Evolutionary conservation across 805 yeast species (phyloP), one percentile per base, ranked within the genome.

Genomic region (Kluyveromyces wickerhamii): DNA sequence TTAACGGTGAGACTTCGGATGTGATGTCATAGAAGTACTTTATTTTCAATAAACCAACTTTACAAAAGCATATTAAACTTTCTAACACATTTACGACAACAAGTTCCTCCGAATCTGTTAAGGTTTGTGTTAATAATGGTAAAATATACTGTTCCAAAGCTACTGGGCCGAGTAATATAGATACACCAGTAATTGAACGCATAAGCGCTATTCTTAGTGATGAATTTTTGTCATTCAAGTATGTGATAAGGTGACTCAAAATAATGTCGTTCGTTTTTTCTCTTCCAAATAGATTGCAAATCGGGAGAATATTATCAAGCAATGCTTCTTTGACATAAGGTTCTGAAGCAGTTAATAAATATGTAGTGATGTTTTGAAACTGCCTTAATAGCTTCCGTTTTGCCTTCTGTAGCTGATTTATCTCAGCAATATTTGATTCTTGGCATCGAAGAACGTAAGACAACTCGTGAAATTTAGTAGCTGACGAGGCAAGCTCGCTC

Each of bases 261-360:
- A 92, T 77, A 26, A 92, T 66, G 52, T 92, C 97, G 50, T 84
- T 88, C 0, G 96, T 81, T 45, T 77, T 83, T 36, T 85, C 94
- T 36, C 79, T 76, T 0, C 96, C 96, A 51, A 92, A 78, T 39
- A 81, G 82, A 7, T 77, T 66, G 47, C 96, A 85, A 3, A 92
- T 56, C 0, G 87, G 83, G 6, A 81, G 62, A n/a, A 88, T 79
- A 40, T 83, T 75, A 27, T 69, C 61, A 30, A 92, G 62, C 7
- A 92, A 58, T 0, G 92, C 69, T 24, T 83, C 70, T 39, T 81
- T 75, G 0, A 88, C 95, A 32, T 65, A 62, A 0, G 79, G 57
- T 36, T 71, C 75, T 4, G 66, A 60, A 50, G 87, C 96, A 0
- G 94, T 83, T 29, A 92, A 60, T 5, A 89, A 54, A 1, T 69